Base-by-base conservation (phyloP, 345 rosid genomes). In the Sapria himalayana region DNA sequence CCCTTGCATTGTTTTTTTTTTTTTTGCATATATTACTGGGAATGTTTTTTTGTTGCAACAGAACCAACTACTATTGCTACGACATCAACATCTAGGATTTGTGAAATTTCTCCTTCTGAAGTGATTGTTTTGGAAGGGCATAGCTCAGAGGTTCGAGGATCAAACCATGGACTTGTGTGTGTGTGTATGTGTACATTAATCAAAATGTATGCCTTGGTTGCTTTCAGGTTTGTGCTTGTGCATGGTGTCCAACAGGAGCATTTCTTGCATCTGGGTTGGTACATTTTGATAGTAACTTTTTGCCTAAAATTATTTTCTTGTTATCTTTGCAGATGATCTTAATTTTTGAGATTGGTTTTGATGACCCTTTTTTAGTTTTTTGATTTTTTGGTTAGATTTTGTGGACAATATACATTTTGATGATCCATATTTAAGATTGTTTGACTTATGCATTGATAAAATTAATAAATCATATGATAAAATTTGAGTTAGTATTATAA, bases 211-310 rank as follows among this genome's bases (percentile, higher is more conserved):
- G 18, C 42, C 46, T 41, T 29, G 15, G 36, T 25, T 39, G 25
- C 25, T 39, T 60, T 15, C 59, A 91, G 96, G 96, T 91, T 61
- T 84, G 99, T 58, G 92, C 93, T 18, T 80, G 99, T 49, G 96
- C 99, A 37, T 91, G 96, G 99, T 77, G 93, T 69, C 99, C 99
- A 20, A 60, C 89, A n/a, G 95, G 86, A 52, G 77, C 96, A 37
- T 69, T 91, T 63, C 93, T 91, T 72, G 99, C 99, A 20, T 91
- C 99, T 37, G 99, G 96, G 99, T 84, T 42, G 43, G 92, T 63
- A 42, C 23, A 49, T 62, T 40, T 35, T 42, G 11, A 40, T 25
- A 14, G 39, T 23, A 43, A 41, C 5, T 42, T 39, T 32, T 23
- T 37, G 9, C 38, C 55, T 15, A 44, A 15, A 22, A 22, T 20